phyloP scores from a whole-genome alignment of 108 stramenopile genomes.

The Bacterosira constricta region DNA sequence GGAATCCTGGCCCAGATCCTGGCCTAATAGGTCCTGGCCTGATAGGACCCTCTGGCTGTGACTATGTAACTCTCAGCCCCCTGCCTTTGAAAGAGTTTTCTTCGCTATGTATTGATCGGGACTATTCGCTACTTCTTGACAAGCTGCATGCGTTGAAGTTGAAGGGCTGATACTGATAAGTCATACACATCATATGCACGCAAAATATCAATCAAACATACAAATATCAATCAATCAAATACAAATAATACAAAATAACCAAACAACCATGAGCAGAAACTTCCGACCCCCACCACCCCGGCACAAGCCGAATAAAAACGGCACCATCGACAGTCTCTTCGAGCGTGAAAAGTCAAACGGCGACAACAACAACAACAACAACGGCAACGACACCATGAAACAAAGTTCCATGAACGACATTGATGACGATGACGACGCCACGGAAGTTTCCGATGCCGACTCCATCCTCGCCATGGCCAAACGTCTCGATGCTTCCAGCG shows the following conservation, averaged over 20 bases:
- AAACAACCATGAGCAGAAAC: conserved; percentile 1
- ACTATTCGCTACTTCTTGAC: too few species aligned
- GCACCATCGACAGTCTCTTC: neutral
- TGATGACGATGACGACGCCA: conserved; percentile 19
- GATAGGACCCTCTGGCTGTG: too few species aligned
- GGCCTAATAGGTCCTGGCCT: too few species aligned
- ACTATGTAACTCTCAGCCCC: too few species aligned
- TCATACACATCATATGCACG: too few species aligned
- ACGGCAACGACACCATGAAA: neutral
- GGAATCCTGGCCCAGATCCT: too few species aligned
- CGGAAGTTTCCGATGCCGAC: conserved; percentile 23
- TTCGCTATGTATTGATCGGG: too few species aligned
- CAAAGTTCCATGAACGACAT: neutral
- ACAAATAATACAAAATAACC: neutral
- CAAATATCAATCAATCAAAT: neutral
- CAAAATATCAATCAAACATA: neutral
- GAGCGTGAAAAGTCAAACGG: neutral
- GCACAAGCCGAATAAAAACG: neutral
- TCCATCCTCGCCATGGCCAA: conserved; percentile 51
- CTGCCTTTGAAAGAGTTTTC: too few species aligned
- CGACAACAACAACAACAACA: neutral
- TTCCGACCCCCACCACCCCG: conserved; percentile 1
- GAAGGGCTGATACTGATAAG: too few species aligned
- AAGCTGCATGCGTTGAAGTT: too few species aligned
- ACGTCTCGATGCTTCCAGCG: conserved; percentile 40